Conservation (phyloP, 2,329 filamentous ascomycete species). For the Clathrospora elynae region DNA sequence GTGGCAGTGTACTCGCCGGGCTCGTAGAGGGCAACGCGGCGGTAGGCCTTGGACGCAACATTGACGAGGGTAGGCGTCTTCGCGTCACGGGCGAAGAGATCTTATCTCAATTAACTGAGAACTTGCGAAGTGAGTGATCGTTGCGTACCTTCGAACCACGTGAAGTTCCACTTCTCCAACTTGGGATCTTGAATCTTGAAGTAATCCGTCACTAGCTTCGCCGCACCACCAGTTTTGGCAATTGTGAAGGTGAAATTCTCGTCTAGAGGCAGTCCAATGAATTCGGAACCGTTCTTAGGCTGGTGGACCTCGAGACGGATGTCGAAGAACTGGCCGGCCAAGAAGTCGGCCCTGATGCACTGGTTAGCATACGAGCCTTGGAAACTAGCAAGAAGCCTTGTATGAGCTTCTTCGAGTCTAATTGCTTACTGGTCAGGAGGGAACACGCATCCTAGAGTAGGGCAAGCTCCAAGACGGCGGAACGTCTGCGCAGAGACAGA, state of each 20-base stretch:
- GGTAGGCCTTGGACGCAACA: constrained; percentile 78
- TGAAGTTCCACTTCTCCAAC: constrained; percentile 80
- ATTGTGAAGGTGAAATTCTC: constrained; percentile 77
- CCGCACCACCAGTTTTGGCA: constrained; percentile 63
- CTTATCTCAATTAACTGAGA: too few species aligned
- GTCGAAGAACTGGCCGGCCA: constrained; percentile 83
- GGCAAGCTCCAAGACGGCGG: constrained; percentile 61
- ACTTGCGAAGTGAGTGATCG: too few species aligned
- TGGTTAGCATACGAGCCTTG: constrained; percentile 11
- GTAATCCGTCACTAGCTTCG: constrained; percentile 65
- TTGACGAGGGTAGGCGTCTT: constrained; percentile 74
- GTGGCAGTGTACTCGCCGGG: constrained; percentile 79
- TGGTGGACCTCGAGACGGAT: constrained; percentile 83
- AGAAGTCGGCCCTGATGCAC: constrained; percentile 68
- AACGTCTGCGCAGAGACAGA: constrained; percentile 57
- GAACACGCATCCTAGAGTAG: constrained; percentile 60
- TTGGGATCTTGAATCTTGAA: constrained; percentile 73
- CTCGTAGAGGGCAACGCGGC: constrained; percentile 75
- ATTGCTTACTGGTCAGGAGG: constrained; percentile 61
- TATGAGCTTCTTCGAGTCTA: constrained; percentile 3
- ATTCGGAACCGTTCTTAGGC: constrained; percentile 79
- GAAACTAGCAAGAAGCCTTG: constrained; percentile 8
- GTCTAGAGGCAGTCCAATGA: constrained; percentile 72
- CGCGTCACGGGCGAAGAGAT: constrained; percentile 77
- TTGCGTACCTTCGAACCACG: constrained; percentile 73